Percentiles rank a stretch among this genome's conserved stretches.
phyloP scores from a whole-genome alignment of 2,329 filamentous ascomycete genomes.

The Septoria linicola region DNA sequence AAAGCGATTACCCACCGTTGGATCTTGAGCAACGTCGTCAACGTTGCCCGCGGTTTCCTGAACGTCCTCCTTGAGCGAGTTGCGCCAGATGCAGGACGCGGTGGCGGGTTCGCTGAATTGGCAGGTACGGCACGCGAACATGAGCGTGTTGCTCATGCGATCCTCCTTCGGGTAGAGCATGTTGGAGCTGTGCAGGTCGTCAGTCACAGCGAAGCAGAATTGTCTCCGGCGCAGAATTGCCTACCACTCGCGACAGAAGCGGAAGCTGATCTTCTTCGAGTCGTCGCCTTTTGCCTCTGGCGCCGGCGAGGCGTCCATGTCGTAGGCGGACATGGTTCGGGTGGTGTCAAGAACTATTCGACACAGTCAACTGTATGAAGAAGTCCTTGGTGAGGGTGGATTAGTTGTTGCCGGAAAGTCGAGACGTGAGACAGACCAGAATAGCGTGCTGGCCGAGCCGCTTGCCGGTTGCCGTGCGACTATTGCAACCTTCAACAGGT shows the following conservation, averaged over 20 bases:
- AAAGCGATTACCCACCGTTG: slow-evolving; percentile 76
- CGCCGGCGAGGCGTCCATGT: slow-evolving; percentile 42
- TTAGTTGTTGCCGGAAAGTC: neutral
- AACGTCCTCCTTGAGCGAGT: slow-evolving; percentile 84
- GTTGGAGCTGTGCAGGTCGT: slow-evolving; percentile 66
- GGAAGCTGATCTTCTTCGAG: slow-evolving; percentile 81
- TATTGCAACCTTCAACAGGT: too few relatives aligned
- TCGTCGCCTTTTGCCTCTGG: slow-evolving; percentile 40
- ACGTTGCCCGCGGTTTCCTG: slow-evolving; percentile 97
- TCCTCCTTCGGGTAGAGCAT: slow-evolving; percentile 98
- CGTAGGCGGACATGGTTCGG: slow-evolving; percentile 29
- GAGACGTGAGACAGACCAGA: too few relatives aligned
- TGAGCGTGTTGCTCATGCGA: slow-evolving; percentile 73
- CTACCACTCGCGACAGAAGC: slow-evolving; percentile 95
- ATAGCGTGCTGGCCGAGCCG: neutral
- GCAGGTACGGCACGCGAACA: slow-evolving; percentile 96
- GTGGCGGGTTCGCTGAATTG: slow-evolving; percentile 83
- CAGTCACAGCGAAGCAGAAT: slow-evolving; percentile 4
- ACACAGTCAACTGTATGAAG: neutral
- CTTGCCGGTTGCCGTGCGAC: neutral
- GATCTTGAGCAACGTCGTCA: slow-evolving; percentile 94
- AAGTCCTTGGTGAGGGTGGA: neutral
- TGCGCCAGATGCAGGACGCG: slow-evolving; percentile 92
- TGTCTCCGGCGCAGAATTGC: neutral
- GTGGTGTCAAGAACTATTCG: neutral